Evolutionary conservation across 2,329 filamentous ascomycete species (phyloP), one percentile per base, ranked within the genome.

Genomic region (Neoascochyta sp.): DNA sequence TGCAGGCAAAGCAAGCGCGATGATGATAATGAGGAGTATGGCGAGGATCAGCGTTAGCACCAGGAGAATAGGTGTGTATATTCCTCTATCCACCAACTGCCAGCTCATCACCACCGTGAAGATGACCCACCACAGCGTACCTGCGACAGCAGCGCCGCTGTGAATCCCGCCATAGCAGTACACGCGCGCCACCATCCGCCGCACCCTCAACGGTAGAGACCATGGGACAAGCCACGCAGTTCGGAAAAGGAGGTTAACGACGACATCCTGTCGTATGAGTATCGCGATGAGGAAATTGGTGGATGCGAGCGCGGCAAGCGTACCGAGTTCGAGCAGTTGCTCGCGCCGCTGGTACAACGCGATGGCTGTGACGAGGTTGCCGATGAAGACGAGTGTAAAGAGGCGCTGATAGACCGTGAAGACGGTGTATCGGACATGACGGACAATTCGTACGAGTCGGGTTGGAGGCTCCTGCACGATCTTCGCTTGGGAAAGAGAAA

Each of bases 61-160:
- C 2, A 59, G 20, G 13, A 52, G 17, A 0, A 39, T 24, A 10
- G 41, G 24, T 1, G 44, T 47, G 25, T 36, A 38, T 5, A 26
- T 4, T 3, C 34, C 31, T 3, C 33, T 17, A 10, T 36, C 30
- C 4, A 39, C 23, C 36, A 52, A 60, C 10, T 53, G 41, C 18
- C 39, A 39, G 6, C 54, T 48, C 17, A 64, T 26, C 5, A 64
- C 24, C 1, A 52, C 47, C 3, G 60, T 57, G 35, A 70, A 64
- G 11, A 60, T 41, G 9, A 66, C 45, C 52, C 66, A 71, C 70
- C 70, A 74, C 10, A 45, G 16, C 4, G 51, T 57, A 1, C 56
- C 60, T 5, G 47, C 47, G 5, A 58, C 37, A 1, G 56, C 58
- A 1, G 51, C 41, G 10, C 60, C 58, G 22, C 50, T 58, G 27